Evolutionary conservation across 345 rosid genomes (phyloP).

Genomic region (Corchorus olitorius): DNA sequence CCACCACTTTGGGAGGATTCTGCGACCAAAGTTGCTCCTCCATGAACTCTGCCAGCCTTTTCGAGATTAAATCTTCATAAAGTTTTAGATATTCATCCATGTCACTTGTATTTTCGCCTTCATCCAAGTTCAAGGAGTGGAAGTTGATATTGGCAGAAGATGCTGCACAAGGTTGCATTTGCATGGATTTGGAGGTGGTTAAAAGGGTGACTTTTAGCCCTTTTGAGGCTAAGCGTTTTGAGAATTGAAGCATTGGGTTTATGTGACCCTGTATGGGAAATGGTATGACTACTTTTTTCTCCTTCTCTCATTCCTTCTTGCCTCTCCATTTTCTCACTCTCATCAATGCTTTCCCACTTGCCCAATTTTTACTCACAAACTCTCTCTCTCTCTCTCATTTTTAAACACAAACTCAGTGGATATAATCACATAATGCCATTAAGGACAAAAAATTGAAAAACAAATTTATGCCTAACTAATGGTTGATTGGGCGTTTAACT

Average conservation of each 20-base stretch:
- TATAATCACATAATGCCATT: too few relatives aligned
- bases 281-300: too few relatives aligned
- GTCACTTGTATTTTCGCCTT: conserved; percentile 26
- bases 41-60: conserved; percentile 35
- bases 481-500: too few relatives aligned
- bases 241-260: conserved; percentile 34
- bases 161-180: conserved; percentile 16
- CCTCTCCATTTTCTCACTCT: too few relatives aligned
- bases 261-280: neutral
- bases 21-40: conserved; percentile 22
- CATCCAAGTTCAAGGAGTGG: conserved; percentile 35
- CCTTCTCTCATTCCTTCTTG: too few relatives aligned
- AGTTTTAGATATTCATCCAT: conserved; percentile 28
- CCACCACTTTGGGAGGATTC: conserved; percentile 26
- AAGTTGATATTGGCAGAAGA: conserved; percentile 21
- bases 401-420: too few relatives aligned
- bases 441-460: too few relatives aligned
- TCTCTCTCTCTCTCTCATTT: too few relatives aligned
- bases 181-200: conserved; percentile 8
- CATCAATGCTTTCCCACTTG: too few relatives aligned
- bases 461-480: too few relatives aligned
- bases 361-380: too few relatives aligned
- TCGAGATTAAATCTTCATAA: conserved; percentile 26
- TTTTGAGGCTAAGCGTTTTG: conserved; percentile 29
- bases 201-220: conserved; percentile 22